phyloP scores from a whole-genome alignment of 2,329 filamentous ascomycete species.

The Coniochaeta pulveracea region DNA sequence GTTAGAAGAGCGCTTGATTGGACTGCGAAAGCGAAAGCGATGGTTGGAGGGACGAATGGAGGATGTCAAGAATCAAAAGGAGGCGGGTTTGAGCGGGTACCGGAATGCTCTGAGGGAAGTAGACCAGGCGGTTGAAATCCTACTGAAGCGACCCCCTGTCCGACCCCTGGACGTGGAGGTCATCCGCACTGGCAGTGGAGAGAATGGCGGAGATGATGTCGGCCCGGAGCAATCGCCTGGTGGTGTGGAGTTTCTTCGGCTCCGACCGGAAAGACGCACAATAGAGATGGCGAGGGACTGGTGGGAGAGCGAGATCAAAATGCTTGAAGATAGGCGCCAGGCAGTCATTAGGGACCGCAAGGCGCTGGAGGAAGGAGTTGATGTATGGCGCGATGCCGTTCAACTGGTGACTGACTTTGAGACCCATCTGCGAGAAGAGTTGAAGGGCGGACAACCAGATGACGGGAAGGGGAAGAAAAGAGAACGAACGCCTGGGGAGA shows the following conservation, averaged over 20 bases:
- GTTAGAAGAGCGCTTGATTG: conserved; percentile 51
- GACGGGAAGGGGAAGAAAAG: conserved; percentile 19
- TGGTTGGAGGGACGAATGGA: conserved; percentile 48
- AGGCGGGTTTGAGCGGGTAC: conserved; percentile 64
- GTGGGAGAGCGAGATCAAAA: conserved; percentile 53
- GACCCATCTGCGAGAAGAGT: conserved; percentile 42
- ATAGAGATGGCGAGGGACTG: conserved; percentile 59
- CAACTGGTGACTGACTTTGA: conserved; percentile 54
- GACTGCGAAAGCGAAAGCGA: conserved; percentile 48
- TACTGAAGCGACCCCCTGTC: conserved; percentile 47
- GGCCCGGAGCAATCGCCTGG: conserved; percentile 19
- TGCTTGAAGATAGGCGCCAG: conserved; percentile 41
- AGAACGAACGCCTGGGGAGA: conserved; percentile 20
- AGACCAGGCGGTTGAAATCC: conserved; percentile 46
- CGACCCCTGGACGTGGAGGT: conserved; percentile 38
- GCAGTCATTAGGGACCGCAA: conserved; percentile 49
- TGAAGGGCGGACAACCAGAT: conserved; percentile 24
- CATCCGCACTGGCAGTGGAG: conserved; percentile 12
- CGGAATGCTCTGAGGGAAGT: conserved; percentile 54
- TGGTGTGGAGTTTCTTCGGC: conserved; percentile 43
- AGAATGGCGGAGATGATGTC: conserved; percentile 6
- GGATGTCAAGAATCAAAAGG: conserved; percentile 52
- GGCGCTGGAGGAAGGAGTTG: conserved; percentile 56
- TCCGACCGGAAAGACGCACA: conserved; percentile 55
- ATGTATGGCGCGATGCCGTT: conserved; percentile 54